Base-by-base conservation (phyloP, 495 filamentous ascomycete genomes). In the Neurospora hispaniola region DNA sequence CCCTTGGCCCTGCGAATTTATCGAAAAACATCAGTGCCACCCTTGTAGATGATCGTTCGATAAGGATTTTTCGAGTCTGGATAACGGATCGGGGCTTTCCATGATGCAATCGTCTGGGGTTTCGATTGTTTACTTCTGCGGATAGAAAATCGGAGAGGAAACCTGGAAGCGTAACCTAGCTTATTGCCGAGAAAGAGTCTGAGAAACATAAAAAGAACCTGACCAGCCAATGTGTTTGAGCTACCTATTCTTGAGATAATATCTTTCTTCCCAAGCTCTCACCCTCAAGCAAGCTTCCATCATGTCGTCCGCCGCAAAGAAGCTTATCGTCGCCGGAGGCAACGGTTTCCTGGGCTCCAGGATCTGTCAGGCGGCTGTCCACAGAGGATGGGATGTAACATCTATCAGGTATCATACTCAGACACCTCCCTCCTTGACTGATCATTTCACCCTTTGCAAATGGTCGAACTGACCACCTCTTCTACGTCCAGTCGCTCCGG, bases 281-380 rank as follows among this genome's bases (percentile, higher is more conserved):
- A 7, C 11, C 42, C 41, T 71, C 5, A 42, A 71, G 10, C 48
- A 27, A 43, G 12, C 31, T 38, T 27, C 39, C 5, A 27, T 41
- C 72, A 74, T 43, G 43, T 83, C 84, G 81, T 80, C 81, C 5
- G 76, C 78, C 8, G 74, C 82, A 38, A 96, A 91, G 83, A 88
- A 87, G 78, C 82, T 99, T 16, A 89, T 98, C 46, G 94, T 99
- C 69, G 95, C 92, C 69, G 96, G 96, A 71, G 96, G 96, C 71
- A 97, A 90, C 78, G 96, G 96, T n/a, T 99, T 99, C 79, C 82
- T 99, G 86, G 94, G 94, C 16, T 94, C 92, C 38, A 86, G 94
- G 70, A 97, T 99, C 82, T 98, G 94, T 83, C 95, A 92, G 87
- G 89, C 91, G 44, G 96, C 93, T 40, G 88, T 91, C 59, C 84